phyloP scores from a whole-genome alignment of 768 basidiomycete genomes.

The Kockovaella imperatae region DNA sequence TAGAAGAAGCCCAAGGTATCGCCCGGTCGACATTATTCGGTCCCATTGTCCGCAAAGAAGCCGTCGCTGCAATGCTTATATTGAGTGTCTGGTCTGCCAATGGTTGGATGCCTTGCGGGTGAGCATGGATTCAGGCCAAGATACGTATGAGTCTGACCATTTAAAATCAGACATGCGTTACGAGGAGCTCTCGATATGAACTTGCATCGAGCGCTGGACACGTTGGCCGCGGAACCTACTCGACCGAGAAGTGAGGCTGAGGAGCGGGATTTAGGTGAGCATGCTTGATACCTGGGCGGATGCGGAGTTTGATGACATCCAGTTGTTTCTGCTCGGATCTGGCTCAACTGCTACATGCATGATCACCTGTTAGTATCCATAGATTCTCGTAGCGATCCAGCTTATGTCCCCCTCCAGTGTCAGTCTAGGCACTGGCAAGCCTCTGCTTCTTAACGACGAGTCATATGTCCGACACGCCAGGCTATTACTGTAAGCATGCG shows the following conservation, averaged over 20 bases:
- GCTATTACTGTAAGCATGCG: conserved; percentile 52
- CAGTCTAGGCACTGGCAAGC: conserved; percentile 84
- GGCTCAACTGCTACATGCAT: conserved; percentile 92
- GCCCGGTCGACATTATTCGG: conserved; percentile 89
- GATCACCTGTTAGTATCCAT: conserved; percentile 70
- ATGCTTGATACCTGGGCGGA: background rate
- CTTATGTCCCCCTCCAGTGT: conserved; percentile 51
- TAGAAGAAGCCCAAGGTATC: conserved; percentile 93
- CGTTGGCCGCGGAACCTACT: conserved; percentile 61
- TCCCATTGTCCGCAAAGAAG: conserved; percentile 87
- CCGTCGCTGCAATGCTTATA: conserved; percentile 81
- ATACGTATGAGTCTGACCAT: background rate
- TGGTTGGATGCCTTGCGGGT: conserved; percentile 85
- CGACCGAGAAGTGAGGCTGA: conserved; percentile 59
- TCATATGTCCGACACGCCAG: conserved; percentile 78
- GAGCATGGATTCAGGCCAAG: conserved; percentile 1
- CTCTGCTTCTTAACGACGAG: conserved; percentile 82
- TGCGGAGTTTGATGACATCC: background rate
- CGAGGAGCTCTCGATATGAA: conserved; percentile 92
- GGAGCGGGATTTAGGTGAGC: conserved; percentile 73
- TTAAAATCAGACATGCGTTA: conserved; percentile 60
- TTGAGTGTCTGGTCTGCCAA: conserved; percentile 90
- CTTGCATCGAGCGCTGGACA: conserved; percentile 83
- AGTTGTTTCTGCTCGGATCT: conserved; percentile 80
- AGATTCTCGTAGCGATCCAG: background rate